Evolutionary conservation across 257 asterid genomes (phyloP).

Genomic region (Fraxinus anomala): DNA sequence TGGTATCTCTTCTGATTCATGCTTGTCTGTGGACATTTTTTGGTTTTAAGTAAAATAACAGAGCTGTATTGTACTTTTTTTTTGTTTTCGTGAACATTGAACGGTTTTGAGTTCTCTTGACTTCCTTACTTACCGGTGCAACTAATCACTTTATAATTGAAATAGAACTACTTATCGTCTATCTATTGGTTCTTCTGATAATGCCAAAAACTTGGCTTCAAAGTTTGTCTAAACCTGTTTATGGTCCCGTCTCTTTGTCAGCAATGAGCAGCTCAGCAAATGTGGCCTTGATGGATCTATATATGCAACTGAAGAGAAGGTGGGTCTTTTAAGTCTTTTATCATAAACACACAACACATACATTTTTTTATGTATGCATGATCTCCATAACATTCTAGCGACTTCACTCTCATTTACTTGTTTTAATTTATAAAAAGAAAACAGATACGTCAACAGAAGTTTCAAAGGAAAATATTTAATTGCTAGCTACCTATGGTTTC

Average conservation of each 20-base stretch:
- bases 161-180: conserved; percentile 4
- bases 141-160: conserved; percentile 16
- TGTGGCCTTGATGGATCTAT: conserved; percentile 84
- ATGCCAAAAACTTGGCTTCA: conserved; percentile 7
- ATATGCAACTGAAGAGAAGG: conserved; percentile 84
- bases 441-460: conserved; percentile 1
- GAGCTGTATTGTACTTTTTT: neutral
- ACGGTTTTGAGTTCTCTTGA: conserved; percentile 4
- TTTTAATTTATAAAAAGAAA: neutral
- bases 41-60: neutral
- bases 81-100: neutral
- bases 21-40: neutral
- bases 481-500: conserved; percentile 14
- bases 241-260: conserved; percentile 40
- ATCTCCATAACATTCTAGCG: conserved; percentile 1
- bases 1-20: neutral
- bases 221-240: conserved; percentile 24
- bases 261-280: conserved; percentile 82
- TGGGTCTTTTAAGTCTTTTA: conserved; percentile 20
- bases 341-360: no score
- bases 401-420: neutral
- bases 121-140: neutral
- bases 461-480: neutral
- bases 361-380: neutral
- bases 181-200: conserved; percentile 6